phyloP scores from a whole-genome alignment of 2,329 filamentous ascomycete genomes.

The Daldinia sp. region DNA sequence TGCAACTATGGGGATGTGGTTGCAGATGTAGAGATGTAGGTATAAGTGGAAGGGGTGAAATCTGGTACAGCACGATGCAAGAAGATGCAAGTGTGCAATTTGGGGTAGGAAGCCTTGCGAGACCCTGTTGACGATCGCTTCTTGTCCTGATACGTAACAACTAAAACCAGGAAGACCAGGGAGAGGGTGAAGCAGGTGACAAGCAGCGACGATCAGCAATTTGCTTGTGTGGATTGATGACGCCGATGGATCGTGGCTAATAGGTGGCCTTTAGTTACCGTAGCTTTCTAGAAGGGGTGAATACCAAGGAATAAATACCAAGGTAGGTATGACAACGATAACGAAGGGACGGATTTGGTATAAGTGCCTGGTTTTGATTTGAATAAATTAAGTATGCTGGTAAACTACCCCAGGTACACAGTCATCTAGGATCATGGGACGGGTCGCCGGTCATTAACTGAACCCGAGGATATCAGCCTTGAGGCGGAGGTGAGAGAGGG shows the following conservation, averaged over 20 bases:
- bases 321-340: slow-evolving; percentile 16
- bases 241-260: slow-evolving; percentile 35
- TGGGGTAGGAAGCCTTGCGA: slow-evolving; percentile 24
- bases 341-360: slow-evolving; percentile 16
- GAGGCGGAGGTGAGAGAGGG: slow-evolving; percentile 14
- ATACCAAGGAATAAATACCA: neutral
- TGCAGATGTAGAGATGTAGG: slow-evolving; percentile 25
- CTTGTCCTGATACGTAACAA: slow-evolving; percentile 32
- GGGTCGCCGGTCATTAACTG: slow-evolving; percentile 34
- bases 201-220: slow-evolving; percentile 36
- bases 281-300: slow-evolving; percentile 20
- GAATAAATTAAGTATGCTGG: slow-evolving; percentile 8
- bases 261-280: slow-evolving; percentile 10
- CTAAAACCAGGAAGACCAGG: slow-evolving; percentile 11
- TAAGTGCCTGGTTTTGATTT: slow-evolving; percentile 12
- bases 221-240: slow-evolving; percentile 30
- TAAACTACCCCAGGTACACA: slow-evolving; percentile 15
- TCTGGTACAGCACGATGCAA: slow-evolving; percentile 38
- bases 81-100: slow-evolving; percentile 38
- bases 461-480: slow-evolving; percentile 34
- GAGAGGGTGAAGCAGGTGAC: slow-evolving; percentile 32
- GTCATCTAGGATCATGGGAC: slow-evolving; percentile 18
- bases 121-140: slow-evolving; percentile 37
- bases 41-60: slow-evolving; percentile 23
- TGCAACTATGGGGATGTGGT: slow-evolving; percentile 23